Evolutionary conservation across 192 early-diverging fungal genomes (phyloP).

Genomic region (Podila verticillata): DNA sequence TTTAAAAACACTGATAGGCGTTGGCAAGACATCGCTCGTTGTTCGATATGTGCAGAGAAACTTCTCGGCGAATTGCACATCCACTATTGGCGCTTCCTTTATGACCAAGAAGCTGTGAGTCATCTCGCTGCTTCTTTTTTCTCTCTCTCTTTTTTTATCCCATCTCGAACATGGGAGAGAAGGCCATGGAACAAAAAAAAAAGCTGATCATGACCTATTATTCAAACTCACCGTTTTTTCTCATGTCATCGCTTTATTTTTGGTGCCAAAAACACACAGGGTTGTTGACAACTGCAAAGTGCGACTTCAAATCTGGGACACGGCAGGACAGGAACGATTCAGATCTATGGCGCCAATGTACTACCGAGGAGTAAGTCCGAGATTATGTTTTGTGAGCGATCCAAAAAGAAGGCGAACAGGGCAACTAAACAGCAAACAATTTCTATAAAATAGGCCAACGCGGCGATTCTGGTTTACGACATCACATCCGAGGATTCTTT

Average conservation of each 20-base stretch:
- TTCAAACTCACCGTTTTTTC: no score
- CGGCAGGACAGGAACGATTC: conserved; percentile 78
- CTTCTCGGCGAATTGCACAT: conserved; percentile 77
- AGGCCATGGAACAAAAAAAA: no score
- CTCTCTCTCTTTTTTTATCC: background rate
- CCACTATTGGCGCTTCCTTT: conserved; percentile 82
- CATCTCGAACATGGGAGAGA: background rate
- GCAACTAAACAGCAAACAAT: background rate
- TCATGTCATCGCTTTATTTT: no score
- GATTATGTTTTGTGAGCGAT: no score
- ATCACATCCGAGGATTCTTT: conserved; percentile 78
- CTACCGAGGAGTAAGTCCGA: conserved; percentile 66
- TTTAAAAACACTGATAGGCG: conserved; percentile 71
- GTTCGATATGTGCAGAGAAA: conserved; percentile 77
- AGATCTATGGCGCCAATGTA: conserved; percentile 81
- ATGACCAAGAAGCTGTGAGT: conserved; percentile 77
- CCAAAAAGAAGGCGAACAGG: no score
- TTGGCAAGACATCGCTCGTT: conserved; percentile 82
- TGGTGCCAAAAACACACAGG: no score
- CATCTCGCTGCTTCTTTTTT: background rate
- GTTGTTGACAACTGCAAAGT: conserved; percentile 79
- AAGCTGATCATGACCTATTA: no score
- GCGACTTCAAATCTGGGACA: conserved; percentile 81
- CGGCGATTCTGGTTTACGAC: conserved; percentile 78
- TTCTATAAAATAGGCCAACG: conserved; percentile 60